phyloP scores from a whole-genome alignment of 441 rosid species.

The California macrophylla region DNA sequence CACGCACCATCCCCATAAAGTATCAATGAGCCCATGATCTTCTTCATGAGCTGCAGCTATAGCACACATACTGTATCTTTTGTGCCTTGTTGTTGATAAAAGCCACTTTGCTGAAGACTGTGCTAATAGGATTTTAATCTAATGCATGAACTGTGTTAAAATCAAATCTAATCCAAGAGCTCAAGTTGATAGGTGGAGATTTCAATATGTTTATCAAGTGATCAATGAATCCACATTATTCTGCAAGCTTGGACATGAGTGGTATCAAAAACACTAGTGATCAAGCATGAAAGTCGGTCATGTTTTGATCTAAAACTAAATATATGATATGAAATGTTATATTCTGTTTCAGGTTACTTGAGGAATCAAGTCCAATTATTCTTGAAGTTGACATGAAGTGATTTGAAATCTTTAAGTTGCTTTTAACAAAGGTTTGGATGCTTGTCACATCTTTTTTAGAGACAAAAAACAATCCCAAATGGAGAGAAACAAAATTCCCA shows the following conservation, averaged over 20 bases:
- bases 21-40: neutral
- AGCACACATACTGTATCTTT: neutral
- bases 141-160: too few relatives aligned
- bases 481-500: conserved; percentile 22
- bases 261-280: neutral
- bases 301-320: neutral
- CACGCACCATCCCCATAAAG: neutral
- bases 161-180: neutral
- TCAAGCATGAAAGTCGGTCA: neutral
- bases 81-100: conserved; percentile 2
- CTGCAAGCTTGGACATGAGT: too few relatives aligned
- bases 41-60: neutral
- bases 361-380: conserved; percentile 45
- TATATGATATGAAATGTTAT: neutral
- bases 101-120: neutral
- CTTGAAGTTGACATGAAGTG: conserved; percentile 14
- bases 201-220: too few relatives aligned
- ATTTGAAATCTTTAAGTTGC: conserved; percentile 21
- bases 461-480: conserved; percentile 1
- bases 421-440: conserved; percentile 32
- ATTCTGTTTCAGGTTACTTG: conserved; percentile 14
- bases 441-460: conserved; percentile 33
- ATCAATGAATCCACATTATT: too few relatives aligned
- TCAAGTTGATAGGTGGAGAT: too few relatives aligned
- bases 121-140: neutral